Evolutionary conservation across 371 early-diverging fungal genomes (phyloP).

Genomic region (Catenaria anguillulae): DNA sequence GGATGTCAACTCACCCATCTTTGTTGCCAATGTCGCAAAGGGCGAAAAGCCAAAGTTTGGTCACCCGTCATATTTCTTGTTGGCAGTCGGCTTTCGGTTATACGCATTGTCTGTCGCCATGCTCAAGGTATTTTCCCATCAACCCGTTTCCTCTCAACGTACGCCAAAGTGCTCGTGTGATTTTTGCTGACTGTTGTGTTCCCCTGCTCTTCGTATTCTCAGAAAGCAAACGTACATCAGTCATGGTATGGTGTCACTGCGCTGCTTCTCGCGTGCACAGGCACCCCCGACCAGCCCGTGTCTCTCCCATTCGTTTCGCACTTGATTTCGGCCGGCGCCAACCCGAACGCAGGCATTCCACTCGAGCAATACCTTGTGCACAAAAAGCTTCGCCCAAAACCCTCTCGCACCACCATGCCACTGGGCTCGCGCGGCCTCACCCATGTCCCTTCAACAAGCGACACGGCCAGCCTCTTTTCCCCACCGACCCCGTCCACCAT

Average conservation of each 20-base stretch:
- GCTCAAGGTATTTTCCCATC: conserved; percentile 22
- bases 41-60: conserved; percentile 12
- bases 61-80: conserved; percentile 26
- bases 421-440: too few species aligned
- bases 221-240: conserved; percentile 23
- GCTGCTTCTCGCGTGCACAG: neutral
- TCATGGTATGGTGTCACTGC: conserved; percentile 28
- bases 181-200: too few species aligned
- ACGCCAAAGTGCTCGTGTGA: too few species aligned
- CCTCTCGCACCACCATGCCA: neutral
- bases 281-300: neutral
- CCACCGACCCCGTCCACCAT: neutral
- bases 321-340: conserved; percentile 3
- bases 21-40: conserved; percentile 8
- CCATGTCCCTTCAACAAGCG: too few species aligned
- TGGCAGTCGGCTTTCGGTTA: conserved; percentile 25
- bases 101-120: conserved; percentile 22
- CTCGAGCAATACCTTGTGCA: conserved; percentile 7
- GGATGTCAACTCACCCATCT: conserved; percentile 26
- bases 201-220: too few species aligned
- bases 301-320: neutral
- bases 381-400: conserved; percentile 1
- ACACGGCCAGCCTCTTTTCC: too few species aligned
- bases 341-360: conserved; percentile 2
- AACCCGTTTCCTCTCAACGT: too few species aligned